Percentiles rank a stretch among this genome's conserved stretches.
Evolutionary conservation across 2,329 filamentous ascomycete genomes (phyloP).

Genomic region (Arthroderma sp.): DNA sequence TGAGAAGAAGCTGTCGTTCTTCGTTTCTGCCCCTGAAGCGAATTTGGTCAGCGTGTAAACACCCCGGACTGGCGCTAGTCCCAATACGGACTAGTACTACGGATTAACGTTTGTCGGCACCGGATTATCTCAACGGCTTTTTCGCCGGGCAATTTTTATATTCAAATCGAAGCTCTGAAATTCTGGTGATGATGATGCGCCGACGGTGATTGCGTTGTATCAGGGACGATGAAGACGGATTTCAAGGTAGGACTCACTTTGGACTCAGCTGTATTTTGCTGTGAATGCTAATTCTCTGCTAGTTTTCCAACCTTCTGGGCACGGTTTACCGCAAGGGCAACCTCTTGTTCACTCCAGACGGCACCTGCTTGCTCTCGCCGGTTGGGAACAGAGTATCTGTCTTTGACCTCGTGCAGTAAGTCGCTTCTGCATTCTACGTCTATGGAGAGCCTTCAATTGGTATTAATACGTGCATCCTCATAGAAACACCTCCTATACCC

Average conservation of each 20-base stretch:
- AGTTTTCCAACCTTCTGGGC: conserved; percentile 97
- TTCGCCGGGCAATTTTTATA: conserved; percentile 7
- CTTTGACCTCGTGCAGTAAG: conserved; percentile 88
- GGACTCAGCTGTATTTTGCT: neutral
- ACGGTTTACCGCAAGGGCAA: conserved; percentile 98
- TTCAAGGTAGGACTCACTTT: conserved; percentile 62
- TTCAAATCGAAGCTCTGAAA: neutral
- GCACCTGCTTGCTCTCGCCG: conserved; percentile 85
- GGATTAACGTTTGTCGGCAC: conserved; percentile 7
- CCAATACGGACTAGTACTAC: conserved; percentile 13
- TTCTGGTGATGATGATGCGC: conserved; percentile 1
- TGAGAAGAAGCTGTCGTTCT: conserved; percentile 3
- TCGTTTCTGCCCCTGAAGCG: conserved; percentile 23
- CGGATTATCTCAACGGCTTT: conserved; percentile 16
- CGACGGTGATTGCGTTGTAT: neutral
- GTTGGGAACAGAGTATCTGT: conserved; percentile 93
- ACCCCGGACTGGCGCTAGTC: conserved; percentile 21
- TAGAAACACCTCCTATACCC: conserved; percentile 36
- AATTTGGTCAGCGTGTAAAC: conserved; percentile 13
- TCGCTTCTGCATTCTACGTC: conserved; percentile 1
- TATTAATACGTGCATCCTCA: conserved; percentile 1
- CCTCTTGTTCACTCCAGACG: conserved; percentile 89
- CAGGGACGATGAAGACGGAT: conserved; percentile 79
- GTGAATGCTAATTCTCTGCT: conserved; percentile 15
- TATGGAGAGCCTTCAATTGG: neutral